These are phyloP conservation scores for Wickerhamomyces sp. DNA, from an alignment of 1,139 yeast genomes.

Conservation along the genomic window DNA sequence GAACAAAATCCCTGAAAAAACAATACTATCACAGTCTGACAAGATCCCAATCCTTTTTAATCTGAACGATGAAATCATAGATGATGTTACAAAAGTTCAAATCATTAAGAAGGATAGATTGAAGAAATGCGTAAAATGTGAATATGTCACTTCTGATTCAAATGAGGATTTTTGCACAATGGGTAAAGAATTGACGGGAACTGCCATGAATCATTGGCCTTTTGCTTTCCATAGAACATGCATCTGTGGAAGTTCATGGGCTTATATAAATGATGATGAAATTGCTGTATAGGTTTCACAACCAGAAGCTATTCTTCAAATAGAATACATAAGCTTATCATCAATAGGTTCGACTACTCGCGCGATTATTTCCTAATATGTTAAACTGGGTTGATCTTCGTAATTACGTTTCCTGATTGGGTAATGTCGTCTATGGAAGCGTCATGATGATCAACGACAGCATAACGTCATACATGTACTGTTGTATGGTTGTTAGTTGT, in stretches of 20 bases:
- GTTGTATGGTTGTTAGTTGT: too few relatives aligned
- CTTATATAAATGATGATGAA: constrained; percentile 19
- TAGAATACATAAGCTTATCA: too few relatives aligned
- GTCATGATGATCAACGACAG: too few relatives aligned
- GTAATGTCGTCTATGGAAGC: too few relatives aligned
- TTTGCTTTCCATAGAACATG: constrained; percentile 73
- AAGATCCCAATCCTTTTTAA: constrained; percentile 15
- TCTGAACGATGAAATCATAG: constrained; percentile 27
- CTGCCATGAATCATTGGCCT: constrained; percentile 54
- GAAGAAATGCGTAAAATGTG: constrained; percentile 23
- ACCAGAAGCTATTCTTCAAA: too few relatives aligned
- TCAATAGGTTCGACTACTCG: too few relatives aligned
- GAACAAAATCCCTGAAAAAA: constrained; percentile 7
- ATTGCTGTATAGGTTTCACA: background rate
- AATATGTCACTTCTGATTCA: constrained; percentile 24
- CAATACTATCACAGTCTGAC: constrained; percentile 5
- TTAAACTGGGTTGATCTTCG: too few relatives aligned
- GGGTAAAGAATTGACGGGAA: constrained; percentile 24
- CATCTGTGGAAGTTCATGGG: constrained; percentile 80
- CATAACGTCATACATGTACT: too few relatives aligned
- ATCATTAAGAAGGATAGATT: constrained; percentile 20
- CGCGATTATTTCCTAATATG: too few relatives aligned
- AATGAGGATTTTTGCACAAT: constrained; percentile 25
- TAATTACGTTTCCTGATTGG: too few relatives aligned
- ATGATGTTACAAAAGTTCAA: constrained; percentile 41